A percentile compares a stretch with the other conserved stretches of the same genome.
Evolutionary conservation across 495 filamentous ascomycete genomes (phyloP).

Genomic region (Lepraria neglecta): DNA sequence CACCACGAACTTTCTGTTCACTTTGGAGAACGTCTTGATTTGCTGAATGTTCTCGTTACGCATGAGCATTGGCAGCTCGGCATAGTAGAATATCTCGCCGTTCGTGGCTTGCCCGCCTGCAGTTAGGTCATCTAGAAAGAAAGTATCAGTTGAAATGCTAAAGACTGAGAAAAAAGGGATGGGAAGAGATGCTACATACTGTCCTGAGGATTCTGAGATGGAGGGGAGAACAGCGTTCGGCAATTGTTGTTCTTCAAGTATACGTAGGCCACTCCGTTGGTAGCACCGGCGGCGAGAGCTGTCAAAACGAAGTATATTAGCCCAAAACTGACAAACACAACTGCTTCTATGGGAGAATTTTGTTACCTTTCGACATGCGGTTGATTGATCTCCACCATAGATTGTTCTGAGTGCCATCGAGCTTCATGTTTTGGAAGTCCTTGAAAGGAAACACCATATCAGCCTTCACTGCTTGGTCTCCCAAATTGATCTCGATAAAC

Average conservation of each 20-base stretch:
- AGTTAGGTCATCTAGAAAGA: neutral
- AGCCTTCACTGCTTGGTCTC: too few species aligned
- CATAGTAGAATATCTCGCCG: neutral
- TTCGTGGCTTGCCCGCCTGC: neutral
- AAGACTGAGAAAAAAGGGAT: too few species aligned
- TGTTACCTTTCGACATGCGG: neutral
- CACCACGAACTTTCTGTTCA: too few species aligned
- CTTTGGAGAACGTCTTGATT: neutral
- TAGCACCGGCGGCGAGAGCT: neutral
- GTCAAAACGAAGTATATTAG: neutral
- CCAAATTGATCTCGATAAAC: too few species aligned
- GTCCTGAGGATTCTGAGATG: neutral
- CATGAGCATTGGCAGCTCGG: constrained; percentile 6
- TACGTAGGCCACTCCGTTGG: neutral
- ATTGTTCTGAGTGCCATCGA: neutral
- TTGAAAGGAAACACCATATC: too few species aligned
- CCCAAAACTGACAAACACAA: too few species aligned
- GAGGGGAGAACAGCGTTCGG: neutral
- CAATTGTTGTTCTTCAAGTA: neutral
- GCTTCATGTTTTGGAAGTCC: too few species aligned
- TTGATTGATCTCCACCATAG: neutral
- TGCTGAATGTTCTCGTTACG: neutral
- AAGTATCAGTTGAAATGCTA: neutral
- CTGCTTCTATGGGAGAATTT: too few species aligned
- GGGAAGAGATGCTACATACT: neutral